A percentile compares a stretch with the other conserved stretches of the same genome.
phyloP scores from a whole-genome alignment of 495 filamentous ascomycete genomes.

The Annulohypoxylon nitens region DNA sequence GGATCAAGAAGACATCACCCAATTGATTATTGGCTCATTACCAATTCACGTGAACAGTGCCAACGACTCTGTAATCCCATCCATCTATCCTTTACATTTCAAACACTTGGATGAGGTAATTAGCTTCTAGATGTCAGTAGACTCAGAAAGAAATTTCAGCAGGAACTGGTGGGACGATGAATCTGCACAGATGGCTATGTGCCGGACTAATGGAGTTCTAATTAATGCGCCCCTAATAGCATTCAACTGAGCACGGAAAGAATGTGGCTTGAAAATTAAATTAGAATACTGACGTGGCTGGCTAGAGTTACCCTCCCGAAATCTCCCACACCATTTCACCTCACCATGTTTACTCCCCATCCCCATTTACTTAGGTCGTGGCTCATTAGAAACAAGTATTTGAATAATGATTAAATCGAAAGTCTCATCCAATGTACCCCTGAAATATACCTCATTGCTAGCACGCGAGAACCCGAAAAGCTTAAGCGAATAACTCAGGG shows the following conservation, averaged over 20 bases:
- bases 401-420: background rate
- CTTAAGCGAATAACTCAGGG: slow-evolving; percentile 50
- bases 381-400: background rate
- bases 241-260: background rate
- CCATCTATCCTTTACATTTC: background rate
- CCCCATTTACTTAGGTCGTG: background rate
- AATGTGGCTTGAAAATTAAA: background rate
- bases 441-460: background rate
- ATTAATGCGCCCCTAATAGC: background rate
- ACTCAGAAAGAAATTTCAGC: background rate
- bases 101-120: background rate
- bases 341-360: background rate
- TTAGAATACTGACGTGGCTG: background rate
- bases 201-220: background rate
- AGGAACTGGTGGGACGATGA: background rate
- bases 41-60: background rate
- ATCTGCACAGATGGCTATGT: background rate
- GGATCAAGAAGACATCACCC: slow-evolving; percentile 14
- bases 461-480: background rate
- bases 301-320: background rate
- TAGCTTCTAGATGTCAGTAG: background rate
- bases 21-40: background rate
- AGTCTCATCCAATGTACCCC: background rate
- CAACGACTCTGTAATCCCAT: background rate
- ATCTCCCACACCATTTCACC: background rate